These are phyloP conservation scores for Ophiostoma ips DNA, from an alignment of 2,329 filamentous ascomycete genomes.

Conservation along the genomic window DNA sequence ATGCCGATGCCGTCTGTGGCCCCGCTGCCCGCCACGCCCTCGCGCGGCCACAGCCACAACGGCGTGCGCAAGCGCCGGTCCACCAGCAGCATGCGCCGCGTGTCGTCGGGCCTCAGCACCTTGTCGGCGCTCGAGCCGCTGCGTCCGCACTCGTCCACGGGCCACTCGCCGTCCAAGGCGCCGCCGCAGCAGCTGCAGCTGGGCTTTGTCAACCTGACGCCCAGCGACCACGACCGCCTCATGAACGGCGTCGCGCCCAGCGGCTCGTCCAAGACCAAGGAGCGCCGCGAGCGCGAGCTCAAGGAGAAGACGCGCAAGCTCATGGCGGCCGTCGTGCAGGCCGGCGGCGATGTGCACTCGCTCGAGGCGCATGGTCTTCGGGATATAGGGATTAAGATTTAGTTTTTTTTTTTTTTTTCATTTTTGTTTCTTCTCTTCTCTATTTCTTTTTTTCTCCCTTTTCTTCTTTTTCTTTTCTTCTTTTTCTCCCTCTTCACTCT, in stretches of 20 bases:
- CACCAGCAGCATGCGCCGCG: conserved; percentile 18
- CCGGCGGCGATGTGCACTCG: conserved; percentile 51
- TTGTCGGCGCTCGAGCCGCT: too few relatives aligned
- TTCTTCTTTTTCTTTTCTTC: neutral
- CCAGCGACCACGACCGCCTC: conserved; percentile 61
- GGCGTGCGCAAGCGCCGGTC: conserved; percentile 25
- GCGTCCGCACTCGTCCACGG: too few relatives aligned
- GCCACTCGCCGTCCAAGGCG: conserved; percentile 9
- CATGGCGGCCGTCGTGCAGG: conserved; percentile 55
- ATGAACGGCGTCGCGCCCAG: conserved; percentile 84
- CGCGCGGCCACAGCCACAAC: conserved; percentile 3
- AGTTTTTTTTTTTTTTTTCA: neutral
- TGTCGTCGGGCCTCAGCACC: neutral
- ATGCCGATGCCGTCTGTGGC: neutral
- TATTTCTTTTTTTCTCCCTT: neutral
- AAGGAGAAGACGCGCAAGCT: conserved; percentile 58
- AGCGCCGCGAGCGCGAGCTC: conserved; percentile 78
- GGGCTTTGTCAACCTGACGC: conserved; percentile 83
- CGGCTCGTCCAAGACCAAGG: conserved; percentile 87
- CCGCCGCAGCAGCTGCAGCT: too few relatives aligned
- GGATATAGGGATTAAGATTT: neutral
- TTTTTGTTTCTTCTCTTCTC: neutral
- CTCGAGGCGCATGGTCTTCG: conserved; percentile 6
- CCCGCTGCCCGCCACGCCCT: conserved; percentile 1
- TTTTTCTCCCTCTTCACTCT: neutral